Conservation (phyloP, 148 eudicot species). For the Rhododendron williamsianum region DNA sequence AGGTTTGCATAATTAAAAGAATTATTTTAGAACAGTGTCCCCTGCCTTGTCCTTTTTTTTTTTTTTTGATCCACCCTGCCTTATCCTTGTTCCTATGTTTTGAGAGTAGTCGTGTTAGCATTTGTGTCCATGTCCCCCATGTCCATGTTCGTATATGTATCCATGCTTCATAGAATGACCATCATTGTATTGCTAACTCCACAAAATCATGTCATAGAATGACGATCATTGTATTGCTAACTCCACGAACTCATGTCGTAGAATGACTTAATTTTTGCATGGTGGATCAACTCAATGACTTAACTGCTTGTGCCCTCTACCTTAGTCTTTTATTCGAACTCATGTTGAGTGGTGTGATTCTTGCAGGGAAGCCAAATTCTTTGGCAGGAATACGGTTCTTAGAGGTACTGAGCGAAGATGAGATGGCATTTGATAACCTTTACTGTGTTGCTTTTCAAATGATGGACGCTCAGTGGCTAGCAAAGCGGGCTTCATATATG, state of each 20-base stretch:
- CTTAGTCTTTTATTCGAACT: not conserved
- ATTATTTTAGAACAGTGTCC: too few relatives aligned
- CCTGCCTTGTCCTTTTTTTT: too few relatives aligned
- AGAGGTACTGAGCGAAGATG: conserved; percentile 56
- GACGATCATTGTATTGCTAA: not conserved
- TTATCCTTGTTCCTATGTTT: too few relatives aligned
- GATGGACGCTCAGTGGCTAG: conserved; percentile 94
- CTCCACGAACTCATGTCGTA: not conserved
- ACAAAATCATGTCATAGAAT: not conserved
- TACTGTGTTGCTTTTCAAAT: conserved; percentile 63
- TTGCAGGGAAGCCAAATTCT: conserved; percentile 62
- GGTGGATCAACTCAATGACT: not conserved
- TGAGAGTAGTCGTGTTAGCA: too few relatives aligned
- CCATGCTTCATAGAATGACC: not conserved
- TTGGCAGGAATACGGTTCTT: conserved; percentile 45
- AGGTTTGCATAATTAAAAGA: too few relatives aligned
- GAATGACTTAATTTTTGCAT: not conserved
- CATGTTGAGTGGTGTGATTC: not conserved
- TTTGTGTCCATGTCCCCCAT: too few relatives aligned
- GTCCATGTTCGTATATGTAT: too few relatives aligned
- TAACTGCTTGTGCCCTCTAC: not conserved
- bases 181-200: not conserved
- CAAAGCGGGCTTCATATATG: conserved; percentile 79
- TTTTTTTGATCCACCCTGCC: too few relatives aligned
- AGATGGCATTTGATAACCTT: conserved; percentile 70